These are phyloP conservation scores for Hypholoma fasciculare DNA, from an alignment of 768 basidiomycete genomes.

Conservation along the genomic window DNA sequence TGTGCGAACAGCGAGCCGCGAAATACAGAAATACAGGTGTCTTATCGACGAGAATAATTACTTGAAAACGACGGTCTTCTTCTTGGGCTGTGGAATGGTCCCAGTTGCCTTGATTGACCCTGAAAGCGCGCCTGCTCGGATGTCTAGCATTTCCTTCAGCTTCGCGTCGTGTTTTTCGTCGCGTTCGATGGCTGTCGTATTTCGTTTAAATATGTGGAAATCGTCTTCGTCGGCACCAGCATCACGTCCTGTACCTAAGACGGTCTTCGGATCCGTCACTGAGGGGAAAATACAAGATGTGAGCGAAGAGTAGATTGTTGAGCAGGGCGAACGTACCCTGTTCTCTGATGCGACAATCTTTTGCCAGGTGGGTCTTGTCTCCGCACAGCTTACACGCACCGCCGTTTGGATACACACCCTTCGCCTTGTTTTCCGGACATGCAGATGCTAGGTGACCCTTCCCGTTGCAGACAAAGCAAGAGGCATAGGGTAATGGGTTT, in stretches of 20 bases:
- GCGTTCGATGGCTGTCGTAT: constrained; percentile 55
- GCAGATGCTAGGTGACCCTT: constrained; percentile 84
- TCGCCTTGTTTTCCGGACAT: constrained; percentile 78
- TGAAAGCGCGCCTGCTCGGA: constrained; percentile 45
- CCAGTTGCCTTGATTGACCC: constrained; percentile 37
- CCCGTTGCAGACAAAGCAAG: constrained; percentile 86
- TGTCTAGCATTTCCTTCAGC: constrained; percentile 37
- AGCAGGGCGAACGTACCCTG: constrained; percentile 38
- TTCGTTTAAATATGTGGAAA: constrained; percentile 80
- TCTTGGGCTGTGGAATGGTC: constrained; percentile 25
- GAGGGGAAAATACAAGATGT: constrained; percentile 24
- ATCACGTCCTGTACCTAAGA: constrained; percentile 48
- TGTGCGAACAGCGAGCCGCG: too few species aligned
- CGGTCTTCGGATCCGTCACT: constrained; percentile 32
- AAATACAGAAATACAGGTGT: too few species aligned
- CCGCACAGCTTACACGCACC: constrained; percentile 90
- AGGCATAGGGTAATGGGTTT: constrained; percentile 82
- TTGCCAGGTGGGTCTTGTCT: constrained; percentile 82
- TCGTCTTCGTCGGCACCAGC: constrained; percentile 94
- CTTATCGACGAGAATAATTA: not conserved
- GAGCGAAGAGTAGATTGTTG: not conserved
- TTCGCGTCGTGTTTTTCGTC: constrained; percentile 54
- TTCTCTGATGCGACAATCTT: constrained; percentile 71
- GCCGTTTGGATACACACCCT: constrained; percentile 88
- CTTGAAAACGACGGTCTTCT: constrained; percentile 42